A percentile compares a stretch with the other conserved stretches of the same genome.
Evolutionary conservation across 139 green algal genomes (phyloP).

Genomic region (Trebouxia sp.): DNA sequence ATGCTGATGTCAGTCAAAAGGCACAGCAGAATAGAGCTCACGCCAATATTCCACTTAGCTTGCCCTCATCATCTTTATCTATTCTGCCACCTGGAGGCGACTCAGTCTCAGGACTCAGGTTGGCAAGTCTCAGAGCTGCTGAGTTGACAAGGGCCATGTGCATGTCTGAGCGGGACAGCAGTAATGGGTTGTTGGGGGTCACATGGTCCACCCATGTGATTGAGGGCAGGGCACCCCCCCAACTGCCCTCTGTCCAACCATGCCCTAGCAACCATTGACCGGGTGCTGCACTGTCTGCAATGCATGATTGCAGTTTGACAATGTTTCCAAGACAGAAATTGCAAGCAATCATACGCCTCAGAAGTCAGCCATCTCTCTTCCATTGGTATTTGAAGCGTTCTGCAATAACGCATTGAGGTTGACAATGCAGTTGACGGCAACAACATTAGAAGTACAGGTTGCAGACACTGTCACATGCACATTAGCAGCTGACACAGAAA

Average conservation of each 20-base stretch:
- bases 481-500: too few relatives aligned
- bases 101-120: constrained; percentile 33
- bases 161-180: constrained; percentile 59
- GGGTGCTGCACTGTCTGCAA: background rate
- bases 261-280: constrained; percentile 59
- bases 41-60: constrained; percentile 11
- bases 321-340: background rate
- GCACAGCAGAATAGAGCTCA: too few relatives aligned
- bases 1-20: too few relatives aligned
- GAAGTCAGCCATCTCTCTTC: background rate
- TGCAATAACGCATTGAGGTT: background rate
- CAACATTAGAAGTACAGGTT: too few relatives aligned
- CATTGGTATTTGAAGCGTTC: background rate
- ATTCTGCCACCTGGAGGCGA: background rate
- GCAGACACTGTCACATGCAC: too few relatives aligned
- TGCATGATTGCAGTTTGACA: background rate
- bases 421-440: too few relatives aligned
- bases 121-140: constrained; percentile 52
- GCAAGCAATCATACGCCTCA: background rate
- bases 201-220: constrained; percentile 49
- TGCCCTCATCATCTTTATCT: background rate
- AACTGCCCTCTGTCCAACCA: constrained; percentile 57
- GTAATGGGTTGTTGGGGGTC: constrained; percentile 29
- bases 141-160: constrained; percentile 69
- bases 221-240: constrained; percentile 53